Percentiles rank a stretch among this genome's conserved stretches.
phyloP scores from a whole-genome alignment of 805 yeast genomes.

The Myxozyma neotropica region DNA sequence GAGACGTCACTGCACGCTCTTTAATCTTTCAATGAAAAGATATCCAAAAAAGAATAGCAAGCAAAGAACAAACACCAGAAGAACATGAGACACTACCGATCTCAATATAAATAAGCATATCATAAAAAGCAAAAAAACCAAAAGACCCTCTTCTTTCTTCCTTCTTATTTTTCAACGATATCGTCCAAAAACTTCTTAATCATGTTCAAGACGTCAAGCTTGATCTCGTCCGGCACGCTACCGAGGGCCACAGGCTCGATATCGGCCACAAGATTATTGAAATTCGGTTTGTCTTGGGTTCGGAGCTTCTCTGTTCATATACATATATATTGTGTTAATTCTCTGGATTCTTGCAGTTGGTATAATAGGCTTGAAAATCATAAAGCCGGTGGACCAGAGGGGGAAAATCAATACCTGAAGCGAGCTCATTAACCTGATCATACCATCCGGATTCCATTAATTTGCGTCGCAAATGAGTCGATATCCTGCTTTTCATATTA shows the following conservation, averaged over 20 bases:
- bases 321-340: not conserved
- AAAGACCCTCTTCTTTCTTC: no score
- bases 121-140: not conserved
- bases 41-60: no score
- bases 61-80: no score
- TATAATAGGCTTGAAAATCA: no score
- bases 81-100: no score
- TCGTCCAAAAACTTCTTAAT: conserved; percentile 47
- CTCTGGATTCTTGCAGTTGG: not conserved
- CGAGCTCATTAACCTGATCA: conserved; percentile 66
- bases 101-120: not conserved
- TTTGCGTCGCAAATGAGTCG: conserved; percentile 61
- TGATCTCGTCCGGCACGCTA: conserved; percentile 69
- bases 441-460: conserved; percentile 84
- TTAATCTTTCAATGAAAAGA: no score
- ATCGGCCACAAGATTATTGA: conserved; percentile 53
- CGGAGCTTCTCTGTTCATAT: conserved; percentile 44
- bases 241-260: conserved; percentile 68
- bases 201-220: conserved; percentile 58
- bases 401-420: conserved; percentile 48
- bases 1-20: no score
- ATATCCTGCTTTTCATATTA: conserved; percentile 48
- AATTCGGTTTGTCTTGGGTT: conserved; percentile 51
- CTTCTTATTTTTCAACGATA: conserved; percentile 16
- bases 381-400: not conserved